Evolutionary conservation across 768 basidiomycete genomes (phyloP), one percentile per base, ranked within the genome.

Genomic region (Boletus rubescentipes): DNA sequence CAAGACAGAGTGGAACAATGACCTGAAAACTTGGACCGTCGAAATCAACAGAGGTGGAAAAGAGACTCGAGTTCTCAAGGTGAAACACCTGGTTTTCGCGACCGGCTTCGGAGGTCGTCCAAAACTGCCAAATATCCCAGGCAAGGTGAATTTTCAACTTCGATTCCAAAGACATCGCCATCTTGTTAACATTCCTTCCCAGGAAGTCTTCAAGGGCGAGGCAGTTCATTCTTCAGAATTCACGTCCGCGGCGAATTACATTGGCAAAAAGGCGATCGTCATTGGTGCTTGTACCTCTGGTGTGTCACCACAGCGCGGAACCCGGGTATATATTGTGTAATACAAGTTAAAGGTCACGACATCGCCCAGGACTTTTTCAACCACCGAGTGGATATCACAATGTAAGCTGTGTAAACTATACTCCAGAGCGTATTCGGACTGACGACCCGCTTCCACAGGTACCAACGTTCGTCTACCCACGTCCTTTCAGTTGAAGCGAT

Each of bases 241-340:
- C 65, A 78, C 74, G 20, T 71, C 72, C 6, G 81, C 81, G 0
- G 56, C 67, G 2, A 79, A 78, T 31, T 78, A 80, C 58, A 53
- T 69, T 7, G 85, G 85, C 8, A 87, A 87, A 73, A 86, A 82
- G 59, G 85, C 80, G 6, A 73, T 87, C 1, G 74, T 89, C n/a
- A 73, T 89, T 3, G 86, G 87, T 14, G 79, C 86, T n/a, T 82
- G 83, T 39, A 85, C 80, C 46, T 85, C 85, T 18, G 79, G 79
- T 79, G 61, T n/a, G 67, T 55, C 20, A 11, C n/a, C 2, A 15
- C 48, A 23, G 5, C 11, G 30, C 21, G 32, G 34, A 31, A 14
- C 5, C 18, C 10, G 6, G 38, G 9, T 16, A 3, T 26, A 56
- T 50, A 21, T 21, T 51, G 23, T 54, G 54, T 54, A 21, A 65